Percentiles rank a stretch among this genome's conserved stretches.
Conservation (phyloP, 305 asterid species). For the Plantago lanceolata region DNA sequence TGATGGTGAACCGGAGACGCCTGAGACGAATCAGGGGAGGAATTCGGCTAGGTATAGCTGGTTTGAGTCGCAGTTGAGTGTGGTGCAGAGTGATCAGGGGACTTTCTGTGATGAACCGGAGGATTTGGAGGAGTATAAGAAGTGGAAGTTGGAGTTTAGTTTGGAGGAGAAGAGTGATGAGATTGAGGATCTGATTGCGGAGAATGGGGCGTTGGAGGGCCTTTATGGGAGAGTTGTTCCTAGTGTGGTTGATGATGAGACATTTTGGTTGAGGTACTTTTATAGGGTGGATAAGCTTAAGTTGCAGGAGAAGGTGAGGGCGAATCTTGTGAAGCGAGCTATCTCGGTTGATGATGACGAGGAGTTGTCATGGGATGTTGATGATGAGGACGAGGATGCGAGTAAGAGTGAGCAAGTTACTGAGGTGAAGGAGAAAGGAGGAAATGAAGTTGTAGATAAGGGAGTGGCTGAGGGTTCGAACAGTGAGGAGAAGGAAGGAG, state of each 20-base stretch:
- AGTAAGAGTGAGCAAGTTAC: constrained; percentile 12
- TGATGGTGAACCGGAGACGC: constrained; percentile 55
- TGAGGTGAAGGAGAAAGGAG: constrained; percentile 28
- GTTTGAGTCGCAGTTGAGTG: constrained; percentile 65
- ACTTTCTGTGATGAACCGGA: constrained; percentile 68
- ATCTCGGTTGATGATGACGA: constrained; percentile 63
- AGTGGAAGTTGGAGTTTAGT: constrained; percentile 54
- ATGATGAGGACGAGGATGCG: constrained; percentile 52
- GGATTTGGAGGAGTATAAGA: constrained; percentile 57
- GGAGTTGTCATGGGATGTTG: constrained; percentile 75
- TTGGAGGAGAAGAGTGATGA: constrained; percentile 44
- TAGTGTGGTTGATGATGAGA: constrained; percentile 49
- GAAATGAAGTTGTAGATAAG: constrained; percentile 17
- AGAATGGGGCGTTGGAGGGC: constrained; percentile 51
- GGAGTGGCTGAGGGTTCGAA: constrained; percentile 22
- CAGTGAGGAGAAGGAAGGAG: constrained; percentile 19
- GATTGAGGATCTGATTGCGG: constrained; percentile 50
- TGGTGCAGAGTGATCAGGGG: constrained; percentile 47
- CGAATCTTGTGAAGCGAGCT: constrained; percentile 68
- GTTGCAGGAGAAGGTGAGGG: constrained; percentile 72
- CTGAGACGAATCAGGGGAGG: constrained; percentile 37
- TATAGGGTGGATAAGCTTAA: constrained; percentile 69
- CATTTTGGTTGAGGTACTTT: constrained; percentile 74
- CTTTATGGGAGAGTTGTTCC: constrained; percentile 50
- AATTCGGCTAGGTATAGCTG: constrained; percentile 52